Base-by-base conservation (phyloP, 192 early-diverging fungal genomes). In the Helicostylum pulchrum region DNA sequence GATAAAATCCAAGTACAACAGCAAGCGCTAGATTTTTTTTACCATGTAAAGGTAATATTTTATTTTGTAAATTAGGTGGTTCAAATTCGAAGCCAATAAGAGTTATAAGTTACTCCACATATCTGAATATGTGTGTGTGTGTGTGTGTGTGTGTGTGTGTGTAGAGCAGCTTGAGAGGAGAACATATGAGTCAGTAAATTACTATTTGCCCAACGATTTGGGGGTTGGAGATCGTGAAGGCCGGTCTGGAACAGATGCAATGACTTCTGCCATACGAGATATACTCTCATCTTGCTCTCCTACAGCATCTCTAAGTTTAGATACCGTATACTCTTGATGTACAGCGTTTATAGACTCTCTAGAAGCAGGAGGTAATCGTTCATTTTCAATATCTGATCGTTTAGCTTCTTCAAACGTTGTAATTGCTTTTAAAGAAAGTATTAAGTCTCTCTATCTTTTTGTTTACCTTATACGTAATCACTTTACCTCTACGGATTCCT, bases 381-480 rank as follows among this genome's bases (percentile, higher is more conserved):
- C 96, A 72, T 98, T 98, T 48, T 97, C 92, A 31, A 85, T 71
- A 76, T 98, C 96, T 34, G 90, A 92, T 12, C 77, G 79, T 73
- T 91, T 90, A 31, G 95, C 96, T 66, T 95, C 90, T 53, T 98
- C 95, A 67, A 97, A 98, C 23, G 91, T 86, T 23, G 83, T 80
- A 53, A 97, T 95, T 15, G 91, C 90, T 89, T 45, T 32, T 53
- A 57, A 34, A 56, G 14, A 7, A n/a, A 15, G 3, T 14, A 21
- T 17, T 12, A 39, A 39, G 9, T 39, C 17, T 4, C 20, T 9
- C 6, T 7, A n/a, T n/a, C n/a, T 20, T 19, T 8, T 20, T 34
- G 30, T 11, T 17, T 20, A 11, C 9, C 15, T 31, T 34, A n/a
- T 11, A 15, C 14, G 15, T 46, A 10, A 2, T 14, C 51, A 50